Evolutionary conservation across 148 eudicot species (phyloP), one percentile per base, ranked within the genome.

Genomic region (Euryodendron excelsum): DNA sequence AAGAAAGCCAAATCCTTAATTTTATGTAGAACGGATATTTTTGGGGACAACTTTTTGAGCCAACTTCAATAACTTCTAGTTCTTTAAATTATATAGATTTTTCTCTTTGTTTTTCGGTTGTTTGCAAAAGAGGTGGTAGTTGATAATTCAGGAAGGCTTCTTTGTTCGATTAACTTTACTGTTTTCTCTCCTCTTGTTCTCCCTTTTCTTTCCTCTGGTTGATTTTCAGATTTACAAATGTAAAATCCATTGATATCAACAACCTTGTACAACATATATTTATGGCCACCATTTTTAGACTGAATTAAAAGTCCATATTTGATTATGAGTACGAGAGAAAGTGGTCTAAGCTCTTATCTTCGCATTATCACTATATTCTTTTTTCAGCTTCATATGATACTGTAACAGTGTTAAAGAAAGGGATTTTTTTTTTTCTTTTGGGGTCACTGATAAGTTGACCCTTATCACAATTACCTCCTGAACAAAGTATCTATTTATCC

Each of bases 161-260:
- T 30, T 33, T 21, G 37, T 17, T 61, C 20, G 15, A 37, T 31
- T 31, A 64, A 30, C 69, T 64, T 41, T 20, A 65, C 41, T 65
- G 44, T 36, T 65, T 23, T 65, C 69, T 65, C 34, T 65, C 45
- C 69, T 64, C 44, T 64, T 34, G 25, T 64, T 64, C 69, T 34
- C 69, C 25, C n/a, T 64, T 64, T 17, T 34, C 8, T 61, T 61
- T 64, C 25, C 69, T 65, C 69, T 36, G 33, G 69, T 65, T 5
- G 41, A 65, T 20, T 18, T 21, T 23, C 27, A 21, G 20, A 34
- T 18, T 36, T 36, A 21, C 8, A 36, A 65, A 18, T 34, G 69
- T 21, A 65, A 34, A 18, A 33, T 21, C 25, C 25, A 65, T 65
- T 39, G 10, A 20, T 23, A 20, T 36, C 25, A 20, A 34, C 21